Evolutionary conservation across 768 basidiomycete species (phyloP).

Genomic region (Mycena vitilis): DNA sequence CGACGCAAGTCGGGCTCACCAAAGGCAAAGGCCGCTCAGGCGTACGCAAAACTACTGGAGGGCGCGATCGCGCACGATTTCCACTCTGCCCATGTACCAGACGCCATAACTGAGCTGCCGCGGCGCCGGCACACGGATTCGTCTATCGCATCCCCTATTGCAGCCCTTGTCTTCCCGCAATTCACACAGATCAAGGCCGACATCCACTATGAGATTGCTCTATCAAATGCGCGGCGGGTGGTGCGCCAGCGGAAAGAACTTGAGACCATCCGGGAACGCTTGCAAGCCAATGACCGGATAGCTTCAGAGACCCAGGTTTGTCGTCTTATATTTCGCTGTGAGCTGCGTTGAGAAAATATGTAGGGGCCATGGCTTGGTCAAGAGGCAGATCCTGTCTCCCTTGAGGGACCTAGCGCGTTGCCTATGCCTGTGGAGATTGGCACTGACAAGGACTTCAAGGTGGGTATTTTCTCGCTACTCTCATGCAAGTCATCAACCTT

Average conservation of each 20-base stretch:
- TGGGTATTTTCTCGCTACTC: background rate
- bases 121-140: background rate
- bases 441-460: conserved; percentile 25
- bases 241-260: conserved; percentile 29
- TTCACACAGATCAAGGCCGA: conserved; percentile 26
- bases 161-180: conserved; percentile 26
- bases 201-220: conserved; percentile 26
- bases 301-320: conserved; percentile 26
- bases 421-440: conserved; percentile 37
- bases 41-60: conserved; percentile 14
- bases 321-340: background rate
- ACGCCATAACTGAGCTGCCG: conserved; percentile 23
- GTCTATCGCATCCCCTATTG: conserved; percentile 1
- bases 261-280: conserved; percentile 5
- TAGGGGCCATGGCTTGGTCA: conserved; percentile 29
- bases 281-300: conserved; percentile 1
- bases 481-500: background rate
- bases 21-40: background rate
- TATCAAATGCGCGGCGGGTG: conserved; percentile 19
- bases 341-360: background rate
- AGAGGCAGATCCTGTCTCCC: conserved; percentile 30
- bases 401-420: conserved; percentile 26
- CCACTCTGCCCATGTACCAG: conserved; percentile 18
- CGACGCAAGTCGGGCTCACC: no score
- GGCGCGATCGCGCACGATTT: conserved; percentile 19